Evolutionary conservation across 1,139 yeast genomes (phyloP), one percentile per base, ranked within the genome.

Genomic region (Schwanniomyces etchellsii): DNA sequence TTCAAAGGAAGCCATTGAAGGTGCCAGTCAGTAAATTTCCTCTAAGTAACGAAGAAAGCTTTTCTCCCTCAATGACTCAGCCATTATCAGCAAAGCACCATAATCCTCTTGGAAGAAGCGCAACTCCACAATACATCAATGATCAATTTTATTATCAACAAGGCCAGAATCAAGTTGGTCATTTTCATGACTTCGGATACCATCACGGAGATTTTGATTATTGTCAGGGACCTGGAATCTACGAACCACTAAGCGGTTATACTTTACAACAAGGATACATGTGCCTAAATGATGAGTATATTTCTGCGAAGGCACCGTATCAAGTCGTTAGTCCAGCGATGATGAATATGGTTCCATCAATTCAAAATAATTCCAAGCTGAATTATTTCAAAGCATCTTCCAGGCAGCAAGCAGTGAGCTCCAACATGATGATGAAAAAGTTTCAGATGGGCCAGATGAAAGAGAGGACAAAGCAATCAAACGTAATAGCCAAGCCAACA

Each of bases 361-460:
- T 29, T 24, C 37, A 29, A n/a, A 29, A 27, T 23, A 33, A 28
- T 9, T 29, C 26, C 9, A 18, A 18, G 21, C 21, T 18, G 21
- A 18, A 18, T 10, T 23, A 24, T 18, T 14, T 33, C 7, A 29
- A 31, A 11, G 34, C 49, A n/a, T 44, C 51, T 13, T 23, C 40
- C 4, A 39, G 57, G 16, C 57, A 52, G 30, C 55, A 49, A 29
- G 50, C 48, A 18, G 43, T 42, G 6, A 51, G 55, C 20, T 44
- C 52, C 6, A 43, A 48, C 24, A 45, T 55, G 55, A 44, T 52
- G 52, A 43, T 48, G 34, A 53, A 52, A 36, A 48, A 52, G 31
- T 40, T 51, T 20, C 56, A 50, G 29, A 31, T 47, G 37, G 35
- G 37, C 27, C 50, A 41, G 23, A 40, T 32, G 14, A 35, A 30